Base-by-base conservation (phyloP, 2,329 filamentous ascomycete genomes). In the Hypoxylon sp. region DNA sequence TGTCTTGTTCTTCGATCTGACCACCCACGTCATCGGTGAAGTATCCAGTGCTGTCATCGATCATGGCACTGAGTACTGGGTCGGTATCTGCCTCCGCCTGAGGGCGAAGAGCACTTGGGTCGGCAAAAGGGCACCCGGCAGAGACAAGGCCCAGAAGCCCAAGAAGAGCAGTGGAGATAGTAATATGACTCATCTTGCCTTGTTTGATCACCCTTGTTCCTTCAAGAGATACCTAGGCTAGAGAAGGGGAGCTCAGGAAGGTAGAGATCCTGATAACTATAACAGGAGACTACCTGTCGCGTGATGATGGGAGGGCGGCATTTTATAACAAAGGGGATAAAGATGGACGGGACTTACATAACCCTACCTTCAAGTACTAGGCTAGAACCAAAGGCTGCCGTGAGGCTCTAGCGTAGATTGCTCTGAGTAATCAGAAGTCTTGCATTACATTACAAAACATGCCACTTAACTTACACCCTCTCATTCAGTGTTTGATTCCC, bases 1-100 rank as follows among this genome's bases (percentile, higher is more conserved):
- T 91, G 68, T 85, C 82, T 73, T 91, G 89, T 30, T 93, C 91
- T 50, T 83, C 82, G 43, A 93, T 89, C 0, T 90, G 90, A 0
- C 87, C 89, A 10, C 91, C 91, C 23, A 87, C 87, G 74, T 93
- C 91, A 28, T 86, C 87, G 0, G 90, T 93, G 71, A 90, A 76
- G 76, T 80, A 90, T 1, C 82, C 81, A 34, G 84, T 75, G 49
- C 81, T 82, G 69, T 90, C 88, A 63, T 90, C 84, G 4, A 86
- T 74, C 64, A 83, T 81, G 55, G 80, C 82, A 49, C 76, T 66
- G 5, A 72, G 69, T 3, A 80, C 67, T 25, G 76, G 74, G 32
- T 73, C 67, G 19, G 62, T 60, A 25, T 70, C 34, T 45, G 50
- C 67, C 3, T 65, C 71, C 48, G 73, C 72, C 57, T 77, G 73